These are phyloP conservation scores for Antarctomyces pellizariae DNA, from an alignment of 495 filamentous ascomycete genomes.

Conservation along the genomic window DNA sequence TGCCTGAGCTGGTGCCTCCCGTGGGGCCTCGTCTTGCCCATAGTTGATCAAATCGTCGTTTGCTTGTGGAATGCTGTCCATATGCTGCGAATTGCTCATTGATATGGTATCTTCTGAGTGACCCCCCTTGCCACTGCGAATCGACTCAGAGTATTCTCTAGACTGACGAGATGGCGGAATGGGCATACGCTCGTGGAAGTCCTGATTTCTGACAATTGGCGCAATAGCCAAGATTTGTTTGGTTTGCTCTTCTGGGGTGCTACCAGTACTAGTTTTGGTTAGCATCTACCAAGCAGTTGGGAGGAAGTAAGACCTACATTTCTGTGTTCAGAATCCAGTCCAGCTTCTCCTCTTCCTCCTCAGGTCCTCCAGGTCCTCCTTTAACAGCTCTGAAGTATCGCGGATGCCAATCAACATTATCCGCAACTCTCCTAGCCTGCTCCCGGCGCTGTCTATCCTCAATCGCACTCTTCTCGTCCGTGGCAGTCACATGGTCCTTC, in stretches of 20 bases:
- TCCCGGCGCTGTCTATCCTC: slow-evolving; percentile 82
- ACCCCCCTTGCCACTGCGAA: slow-evolving; percentile 4
- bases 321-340: slow-evolving; percentile 89
- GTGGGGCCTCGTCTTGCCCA: slow-evolving; percentile 15
- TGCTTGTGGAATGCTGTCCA: background rate
- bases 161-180: slow-evolving; percentile 15
- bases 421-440: slow-evolving; percentile 54
- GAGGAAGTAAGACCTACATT: slow-evolving; percentile 32
- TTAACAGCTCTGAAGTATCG: slow-evolving; percentile 56
- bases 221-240: slow-evolving; percentile 73
- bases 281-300: slow-evolving; percentile 8
- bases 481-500: slow-evolving; percentile 70
- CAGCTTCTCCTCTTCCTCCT: slow-evolving; percentile 67
- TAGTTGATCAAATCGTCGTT: slow-evolving; percentile 23
- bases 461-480: slow-evolving; percentile 84
- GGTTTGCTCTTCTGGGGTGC: slow-evolving; percentile 45
- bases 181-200: slow-evolving; percentile 15
- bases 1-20: too few species aligned
- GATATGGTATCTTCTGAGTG: slow-evolving; percentile 7
- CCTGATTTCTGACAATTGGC: slow-evolving; percentile 63
- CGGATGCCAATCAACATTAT: slow-evolving; percentile 78
- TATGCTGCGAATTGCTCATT: slow-evolving; percentile 1
- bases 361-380: slow-evolving; percentile 44
- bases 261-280: slow-evolving; percentile 29
- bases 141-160: slow-evolving; percentile 2